Percentiles rank a stretch among this genome's conserved stretches.
phyloP scores from a whole-genome alignment of 306 rosid species.

The Datisca glomerata region DNA sequence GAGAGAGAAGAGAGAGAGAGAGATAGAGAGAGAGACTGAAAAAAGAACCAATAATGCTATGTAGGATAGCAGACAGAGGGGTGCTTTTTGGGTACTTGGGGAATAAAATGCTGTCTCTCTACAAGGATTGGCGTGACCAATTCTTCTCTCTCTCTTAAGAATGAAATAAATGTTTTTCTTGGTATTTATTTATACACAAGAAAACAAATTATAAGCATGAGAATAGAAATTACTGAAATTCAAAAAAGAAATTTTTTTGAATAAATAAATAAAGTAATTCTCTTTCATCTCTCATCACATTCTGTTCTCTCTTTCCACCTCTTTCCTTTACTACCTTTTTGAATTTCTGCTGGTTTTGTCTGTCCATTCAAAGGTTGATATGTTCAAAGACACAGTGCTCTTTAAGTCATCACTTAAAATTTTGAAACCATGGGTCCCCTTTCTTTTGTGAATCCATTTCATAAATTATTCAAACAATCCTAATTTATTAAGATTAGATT shows the following conservation, averaged over 20 bases:
- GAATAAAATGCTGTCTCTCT: too few species aligned
- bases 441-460: too few species aligned
- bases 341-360: slow-evolving; percentile 57
- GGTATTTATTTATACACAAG: slow-evolving; percentile 5
- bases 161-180: background rate
- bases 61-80: slow-evolving; percentile 69
- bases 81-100: slow-evolving; percentile 89
- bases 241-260: slow-evolving; percentile 1
- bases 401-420: background rate
- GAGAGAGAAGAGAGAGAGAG: too few species aligned
- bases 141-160: slow-evolving; percentile 11
- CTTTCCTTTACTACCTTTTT: slow-evolving; percentile 40
- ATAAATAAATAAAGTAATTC: background rate
- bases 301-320: slow-evolving; percentile 23
- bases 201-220: too few species aligned
- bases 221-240: background rate
- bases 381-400: slow-evolving; percentile 24
- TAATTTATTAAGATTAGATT: too few species aligned
- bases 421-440: background rate
- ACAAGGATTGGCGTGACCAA: too few species aligned
- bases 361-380: slow-evolving; percentile 60
- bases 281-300: slow-evolving; percentile 13
- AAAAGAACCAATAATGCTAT: slow-evolving; percentile 47
- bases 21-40: slow-evolving; percentile 17
- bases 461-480: too few species aligned